A percentile compares a stretch with the other conserved stretches of the same genome.
Evolutionary conservation across 2,329 filamentous ascomycete genomes (phyloP).

Genomic region (Aspergillus udagawae): DNA sequence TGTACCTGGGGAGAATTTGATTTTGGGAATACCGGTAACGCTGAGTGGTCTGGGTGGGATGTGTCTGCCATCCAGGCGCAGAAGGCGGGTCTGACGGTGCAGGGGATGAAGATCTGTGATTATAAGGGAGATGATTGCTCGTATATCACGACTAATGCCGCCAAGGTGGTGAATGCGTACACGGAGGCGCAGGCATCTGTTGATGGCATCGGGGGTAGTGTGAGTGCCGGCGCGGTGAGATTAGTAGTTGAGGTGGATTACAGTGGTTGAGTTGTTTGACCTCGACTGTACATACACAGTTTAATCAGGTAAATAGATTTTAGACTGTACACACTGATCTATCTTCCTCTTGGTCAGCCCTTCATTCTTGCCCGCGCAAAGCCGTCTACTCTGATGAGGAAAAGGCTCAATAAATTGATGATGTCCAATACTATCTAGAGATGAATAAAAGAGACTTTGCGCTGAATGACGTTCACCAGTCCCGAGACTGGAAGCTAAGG

Average conservation of each 20-base stretch:
- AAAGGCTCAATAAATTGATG: not conserved
- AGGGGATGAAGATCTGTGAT: constrained; percentile 34
- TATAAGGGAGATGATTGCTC: constrained; percentile 26
- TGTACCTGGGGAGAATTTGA: constrained; percentile 38
- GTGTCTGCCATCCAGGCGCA: constrained; percentile 38
- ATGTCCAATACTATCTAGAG: not conserved
- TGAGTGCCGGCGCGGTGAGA: constrained; percentile 27
- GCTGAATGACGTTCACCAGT: not conserved
- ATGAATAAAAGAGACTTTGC: not conserved
- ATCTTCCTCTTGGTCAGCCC: not conserved
- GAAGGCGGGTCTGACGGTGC: constrained; percentile 22
- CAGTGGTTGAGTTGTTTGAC: constrained; percentile 2
- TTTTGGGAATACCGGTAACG: constrained; percentile 30
- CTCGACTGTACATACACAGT: constrained; percentile 2
- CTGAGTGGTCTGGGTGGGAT: constrained; percentile 37
- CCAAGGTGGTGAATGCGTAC: constrained; percentile 27
- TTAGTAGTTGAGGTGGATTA: constrained; percentile 28
- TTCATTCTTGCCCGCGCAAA: not conserved
- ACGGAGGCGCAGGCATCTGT: constrained; percentile 17
- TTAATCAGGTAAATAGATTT: constrained; percentile 2
- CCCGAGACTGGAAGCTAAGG: too few relatives aligned
- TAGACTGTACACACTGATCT: not conserved
- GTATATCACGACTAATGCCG: constrained; percentile 20
- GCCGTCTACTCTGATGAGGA: not conserved
- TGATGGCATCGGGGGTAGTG: constrained; percentile 34